These are phyloP conservation scores for Teratosphaeria gauchensis DNA, from an alignment of 2,329 filamentous ascomycete genomes.

Conservation along the genomic window DNA sequence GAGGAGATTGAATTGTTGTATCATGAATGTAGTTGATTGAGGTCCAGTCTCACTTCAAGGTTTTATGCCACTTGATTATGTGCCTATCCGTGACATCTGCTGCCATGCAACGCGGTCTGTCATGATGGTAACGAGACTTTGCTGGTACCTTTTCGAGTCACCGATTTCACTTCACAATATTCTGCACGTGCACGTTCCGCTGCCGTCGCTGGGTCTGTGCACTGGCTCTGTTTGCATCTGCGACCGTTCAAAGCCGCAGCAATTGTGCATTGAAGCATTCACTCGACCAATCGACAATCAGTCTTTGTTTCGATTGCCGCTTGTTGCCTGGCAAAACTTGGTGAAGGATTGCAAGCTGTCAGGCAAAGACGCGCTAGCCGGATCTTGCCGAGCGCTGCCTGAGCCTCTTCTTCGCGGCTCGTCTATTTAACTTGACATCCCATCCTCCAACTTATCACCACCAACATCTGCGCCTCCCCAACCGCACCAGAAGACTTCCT, in stretches of 20 bases:
- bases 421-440: not conserved
- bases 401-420: not conserved
- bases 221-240: not conserved
- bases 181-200: too few species aligned
- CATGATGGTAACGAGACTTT: too few species aligned
- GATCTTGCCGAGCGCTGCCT: not conserved
- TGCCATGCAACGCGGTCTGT: too few species aligned
- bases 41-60: not conserved
- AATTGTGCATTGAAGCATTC: not conserved
- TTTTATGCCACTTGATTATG: too few species aligned
- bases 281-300: not conserved
- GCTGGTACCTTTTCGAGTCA: too few species aligned
- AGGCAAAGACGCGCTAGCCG: not conserved
- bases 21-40: not conserved
- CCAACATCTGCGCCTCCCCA: not conserved
- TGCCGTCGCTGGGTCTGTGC: not conserved
- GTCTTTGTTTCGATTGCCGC: not conserved
- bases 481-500: not conserved
- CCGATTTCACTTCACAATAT: too few species aligned
- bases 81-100: too few species aligned
- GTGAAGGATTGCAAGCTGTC: not conserved
- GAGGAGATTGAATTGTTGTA: constrained; percentile 22
- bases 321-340: not conserved
- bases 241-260: not conserved
- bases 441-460: not conserved